These are phyloP conservation scores for Suhomyces sp. DNA, from an alignment of 805 yeast species.

Conservation along the genomic window DNA sequence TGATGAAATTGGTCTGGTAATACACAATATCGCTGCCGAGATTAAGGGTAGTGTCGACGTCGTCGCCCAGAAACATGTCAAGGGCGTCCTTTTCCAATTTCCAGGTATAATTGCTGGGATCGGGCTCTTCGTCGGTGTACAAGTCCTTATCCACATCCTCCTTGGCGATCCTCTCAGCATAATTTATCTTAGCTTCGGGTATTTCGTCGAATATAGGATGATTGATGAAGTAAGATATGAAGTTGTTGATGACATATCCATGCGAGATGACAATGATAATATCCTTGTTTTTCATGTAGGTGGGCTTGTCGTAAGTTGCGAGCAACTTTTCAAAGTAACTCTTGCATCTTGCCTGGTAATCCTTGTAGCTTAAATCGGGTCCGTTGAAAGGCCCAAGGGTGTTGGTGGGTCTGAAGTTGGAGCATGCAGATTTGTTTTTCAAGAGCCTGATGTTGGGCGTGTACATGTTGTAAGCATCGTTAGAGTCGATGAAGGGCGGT, in stretches of 20 bases:
- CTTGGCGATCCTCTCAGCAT: slow-evolving; percentile 22
- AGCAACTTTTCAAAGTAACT: slow-evolving; percentile 38
- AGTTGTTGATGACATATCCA: slow-evolving; percentile 40
- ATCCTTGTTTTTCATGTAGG: slow-evolving; percentile 29
- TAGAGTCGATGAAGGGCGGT: slow-evolving; percentile 42
- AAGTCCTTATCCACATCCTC: slow-evolving; percentile 7
- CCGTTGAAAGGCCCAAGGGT: slow-evolving; percentile 44
- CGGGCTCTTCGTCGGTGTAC: slow-evolving; percentile 8
- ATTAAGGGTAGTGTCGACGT: slow-evolving; percentile 29
- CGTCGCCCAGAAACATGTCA: slow-evolving; percentile 23
- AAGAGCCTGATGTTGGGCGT: slow-evolving; percentile 40
- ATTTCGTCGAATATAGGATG: slow-evolving; percentile 46
- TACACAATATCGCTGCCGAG: slow-evolving; percentile 43
- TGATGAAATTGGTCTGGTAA: slow-evolving; percentile 43
- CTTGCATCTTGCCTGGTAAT: slow-evolving; percentile 38
- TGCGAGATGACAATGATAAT: slow-evolving; percentile 39
- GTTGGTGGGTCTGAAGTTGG: slow-evolving; percentile 42
- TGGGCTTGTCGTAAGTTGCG: slow-evolving; percentile 42
- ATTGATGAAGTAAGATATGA: slow-evolving; percentile 38
- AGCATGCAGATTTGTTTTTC: slow-evolving; percentile 30
- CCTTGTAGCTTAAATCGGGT: slow-evolving; percentile 36
- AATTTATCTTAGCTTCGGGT: slow-evolving; percentile 38
- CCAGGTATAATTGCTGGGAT: slow-evolving; percentile 25
- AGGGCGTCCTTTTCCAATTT: slow-evolving; percentile 32
- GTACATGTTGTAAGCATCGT: slow-evolving; percentile 46